Evolutionary conservation across 352 stramenopile species (phyloP).

Genomic region (Hyaloperonospora arabidopsidis): DNA sequence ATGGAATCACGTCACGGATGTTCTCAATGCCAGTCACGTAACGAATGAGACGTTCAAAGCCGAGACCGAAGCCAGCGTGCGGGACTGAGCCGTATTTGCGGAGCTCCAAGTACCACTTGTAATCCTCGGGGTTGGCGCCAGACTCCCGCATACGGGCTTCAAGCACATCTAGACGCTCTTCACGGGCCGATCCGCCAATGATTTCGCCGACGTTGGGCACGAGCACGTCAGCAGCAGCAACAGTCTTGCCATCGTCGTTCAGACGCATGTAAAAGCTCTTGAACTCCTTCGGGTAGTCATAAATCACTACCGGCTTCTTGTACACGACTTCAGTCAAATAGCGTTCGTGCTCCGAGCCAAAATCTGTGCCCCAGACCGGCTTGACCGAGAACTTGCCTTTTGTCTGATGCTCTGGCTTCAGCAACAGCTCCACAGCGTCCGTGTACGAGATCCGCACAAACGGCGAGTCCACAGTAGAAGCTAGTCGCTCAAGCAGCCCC

Average conservation of each 20-base stretch:
- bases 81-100: conserved; percentile 91
- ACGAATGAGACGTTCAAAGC: conserved; percentile 97
- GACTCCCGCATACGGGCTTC: conserved; percentile 59
- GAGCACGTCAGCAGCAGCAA: conserved; percentile 95
- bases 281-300: conserved; percentile 97
- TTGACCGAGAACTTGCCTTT: conserved; percentile 86
- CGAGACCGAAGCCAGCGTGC: conserved; percentile 95
- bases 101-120: conserved; percentile 98
- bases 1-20: conserved; percentile 98
- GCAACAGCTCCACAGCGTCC: conserved; percentile 90
- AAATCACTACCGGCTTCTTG: conserved; percentile 94
- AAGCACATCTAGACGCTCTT: conserved; percentile 91
- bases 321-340: conserved; percentile 90
- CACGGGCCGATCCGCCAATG: conserved; percentile 95
- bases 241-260: conserved; percentile 95
- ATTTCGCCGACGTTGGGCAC: conserved; percentile 96
- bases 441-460: conserved; percentile 90
- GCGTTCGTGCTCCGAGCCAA: conserved; percentile 95
- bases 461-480: conserved; percentile 36
- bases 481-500: conserved; percentile 67
- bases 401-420: conserved; percentile 71
- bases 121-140: conserved; percentile 71
- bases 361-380: conserved; percentile 91
- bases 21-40: conserved; percentile 99
- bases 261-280: conserved; percentile 99